Evolutionary conservation across 1,284 basidiomycete genomes (phyloP), one percentile per base, ranked within the genome.

Genomic region (Volvariella volvacea): DNA sequence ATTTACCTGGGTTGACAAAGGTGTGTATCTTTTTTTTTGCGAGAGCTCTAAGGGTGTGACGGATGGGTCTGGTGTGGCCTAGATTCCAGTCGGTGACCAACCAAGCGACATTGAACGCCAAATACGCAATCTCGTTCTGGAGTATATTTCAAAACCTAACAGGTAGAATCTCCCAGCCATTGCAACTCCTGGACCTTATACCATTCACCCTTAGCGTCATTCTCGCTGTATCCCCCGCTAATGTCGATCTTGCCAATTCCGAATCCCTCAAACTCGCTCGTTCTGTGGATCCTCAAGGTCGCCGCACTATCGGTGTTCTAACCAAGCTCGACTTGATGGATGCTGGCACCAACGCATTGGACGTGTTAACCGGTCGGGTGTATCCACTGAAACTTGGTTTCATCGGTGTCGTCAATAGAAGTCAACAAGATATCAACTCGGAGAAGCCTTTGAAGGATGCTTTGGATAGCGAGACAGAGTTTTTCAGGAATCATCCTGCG

Each of bases 261-360:
- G 95, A 98, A 63, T 88, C 94, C 2, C 81, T 99, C 54, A 97
- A 98, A 65, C 85, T 99, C 38, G 95, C 95, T 10, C 88, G 95
- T 38, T 81, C 85, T 4, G 92, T 98, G 40, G 95, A 99, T 61
- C 91, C 95, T 0, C 92, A 96, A 65, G 93, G 95, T 14, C 80
- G 94, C 20, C 80, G 95, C 22, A 99, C 95, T 16, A 92, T 98
- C 49, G 95, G 95, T 48, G 90, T 99, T 17, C 75, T 99, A 41
- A 95, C 94, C 21, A 99, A 99, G 67, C 80, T 99, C 39, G 95
- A 99, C 67, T 77, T 99, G 33, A 99, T 99, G 95, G 95, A 98
- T 60, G 92, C 93, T 9, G 95, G 95, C 32, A 99, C 95, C 22
- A 96, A 99, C 62, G 95, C 95, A 9, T 71, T 95, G 39, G 96